Evolutionary conservation across 192 early-diverging fungal genomes (phyloP).

Genomic region (Linnemannia exigua): DNA sequence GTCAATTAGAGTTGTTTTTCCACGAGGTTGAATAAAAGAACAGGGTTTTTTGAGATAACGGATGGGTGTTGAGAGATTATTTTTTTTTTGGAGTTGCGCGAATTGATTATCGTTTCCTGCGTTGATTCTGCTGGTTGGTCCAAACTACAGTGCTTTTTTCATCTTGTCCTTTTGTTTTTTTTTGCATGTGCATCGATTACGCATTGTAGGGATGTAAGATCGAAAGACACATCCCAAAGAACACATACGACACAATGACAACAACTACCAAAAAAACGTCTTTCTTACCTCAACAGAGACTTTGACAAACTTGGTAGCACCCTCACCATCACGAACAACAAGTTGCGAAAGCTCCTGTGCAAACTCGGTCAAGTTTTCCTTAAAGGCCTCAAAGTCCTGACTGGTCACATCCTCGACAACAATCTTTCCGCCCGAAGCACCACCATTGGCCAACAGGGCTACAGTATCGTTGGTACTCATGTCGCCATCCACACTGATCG

Average conservation of each 20-base stretch:
- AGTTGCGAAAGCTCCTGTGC: conserved; percentile 89
- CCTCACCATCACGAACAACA: conserved; percentile 96
- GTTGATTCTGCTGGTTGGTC: no score
- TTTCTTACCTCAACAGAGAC: conserved; percentile 80
- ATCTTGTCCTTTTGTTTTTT: background rate
- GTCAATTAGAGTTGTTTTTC: background rate
- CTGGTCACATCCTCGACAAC: conserved; percentile 59
- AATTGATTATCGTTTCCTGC: conserved; percentile 1
- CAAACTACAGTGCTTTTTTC: no score
- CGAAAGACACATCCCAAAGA: background rate
- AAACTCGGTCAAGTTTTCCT: conserved; percentile 82
- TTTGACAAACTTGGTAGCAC: conserved; percentile 97
- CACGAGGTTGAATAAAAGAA: background rate
- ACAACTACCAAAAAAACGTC: background rate
- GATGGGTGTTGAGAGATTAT: background rate
- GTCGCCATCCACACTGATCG: conserved; percentile 96
- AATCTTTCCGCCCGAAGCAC: conserved; percentile 54
- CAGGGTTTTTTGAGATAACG: background rate
- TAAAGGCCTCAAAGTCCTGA: conserved; percentile 76
- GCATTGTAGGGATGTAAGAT: background rate
- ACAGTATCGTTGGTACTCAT: conserved; percentile 98
- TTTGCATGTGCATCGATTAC: background rate
- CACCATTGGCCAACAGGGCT: conserved; percentile 91
- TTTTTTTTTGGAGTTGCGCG: background rate
- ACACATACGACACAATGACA: no score